Conservation (phyloP, 2,329 filamentous ascomycete genomes). For the Colletotrichum gloeosporioides region DNA sequence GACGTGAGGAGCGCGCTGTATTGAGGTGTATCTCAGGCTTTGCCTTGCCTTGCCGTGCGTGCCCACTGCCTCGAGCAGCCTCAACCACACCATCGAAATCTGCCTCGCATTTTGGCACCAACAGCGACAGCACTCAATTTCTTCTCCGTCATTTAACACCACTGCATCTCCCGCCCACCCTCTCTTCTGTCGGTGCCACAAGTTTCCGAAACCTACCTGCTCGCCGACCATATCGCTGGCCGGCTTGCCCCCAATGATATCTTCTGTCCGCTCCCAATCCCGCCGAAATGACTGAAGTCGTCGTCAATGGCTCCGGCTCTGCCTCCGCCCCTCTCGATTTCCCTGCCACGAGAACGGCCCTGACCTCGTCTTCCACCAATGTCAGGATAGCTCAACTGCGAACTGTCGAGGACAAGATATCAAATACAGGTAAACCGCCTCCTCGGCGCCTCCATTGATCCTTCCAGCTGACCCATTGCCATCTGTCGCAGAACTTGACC, state of each 20-base stretch:
- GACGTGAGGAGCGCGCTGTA: background rate
- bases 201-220: background rate
- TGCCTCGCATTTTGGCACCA: background rate
- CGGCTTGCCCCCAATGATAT: constrained; percentile 19
- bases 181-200: background rate
- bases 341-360: constrained; percentile 50
- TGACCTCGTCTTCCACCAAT: constrained; percentile 68
- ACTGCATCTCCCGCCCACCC: background rate
- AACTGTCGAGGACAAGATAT: constrained; percentile 61
- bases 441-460: background rate
- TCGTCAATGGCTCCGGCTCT: constrained; percentile 36
- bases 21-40: background rate
- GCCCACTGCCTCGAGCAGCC: background rate
- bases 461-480: constrained; percentile 8
- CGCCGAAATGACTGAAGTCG: constrained; percentile 56
- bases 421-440: constrained; percentile 54
- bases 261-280: constrained; percentile 19
- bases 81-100: background rate
- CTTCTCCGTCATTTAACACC: background rate
- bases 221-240: constrained; percentile 10
- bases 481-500: constrained; percentile 46
- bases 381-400: constrained; percentile 60
- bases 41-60: background rate
- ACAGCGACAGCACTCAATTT: background rate
- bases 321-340: constrained; percentile 54